These are phyloP conservation scores for Beverwykella pulmonaria DNA, from an alignment of 495 filamentous ascomycete genomes.

Conservation along the genomic window DNA sequence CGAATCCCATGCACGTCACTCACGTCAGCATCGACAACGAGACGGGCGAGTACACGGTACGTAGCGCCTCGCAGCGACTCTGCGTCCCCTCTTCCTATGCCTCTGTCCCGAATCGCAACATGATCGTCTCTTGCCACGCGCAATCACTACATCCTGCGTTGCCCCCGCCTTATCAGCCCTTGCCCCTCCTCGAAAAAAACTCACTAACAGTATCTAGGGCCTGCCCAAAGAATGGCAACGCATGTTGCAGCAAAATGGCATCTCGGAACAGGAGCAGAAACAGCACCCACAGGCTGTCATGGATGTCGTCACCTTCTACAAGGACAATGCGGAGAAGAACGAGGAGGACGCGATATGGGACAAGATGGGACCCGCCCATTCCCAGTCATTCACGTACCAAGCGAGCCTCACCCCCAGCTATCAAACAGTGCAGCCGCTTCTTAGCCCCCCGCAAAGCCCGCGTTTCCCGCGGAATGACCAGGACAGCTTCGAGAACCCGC, in stretches of 20 bases:
- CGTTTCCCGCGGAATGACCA: slow-evolving; percentile 89
- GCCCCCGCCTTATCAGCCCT: slow-evolving; percentile 1
- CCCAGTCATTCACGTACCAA: slow-evolving; percentile 54
- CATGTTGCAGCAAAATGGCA: slow-evolving; percentile 91
- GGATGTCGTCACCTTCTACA: slow-evolving; percentile 94
- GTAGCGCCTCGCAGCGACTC: slow-evolving; percentile 45
- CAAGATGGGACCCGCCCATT: slow-evolving; percentile 84
- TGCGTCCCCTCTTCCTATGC: slow-evolving; percentile 1
- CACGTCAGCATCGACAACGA: slow-evolving; percentile 97
- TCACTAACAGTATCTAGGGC: slow-evolving; percentile 57
- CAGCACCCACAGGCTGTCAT: slow-evolving; percentile 92
- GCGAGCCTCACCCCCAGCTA: slow-evolving; percentile 49
- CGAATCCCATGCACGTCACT: slow-evolving; percentile 96
- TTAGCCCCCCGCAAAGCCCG: slow-evolving; percentile 85
- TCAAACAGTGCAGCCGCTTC: slow-evolving; percentile 61
- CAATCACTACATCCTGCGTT: neutral
- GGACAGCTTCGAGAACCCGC: slow-evolving; percentile 95
- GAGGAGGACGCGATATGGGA: slow-evolving; percentile 87
- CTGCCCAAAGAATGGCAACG: slow-evolving; percentile 98
- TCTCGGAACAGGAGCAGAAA: slow-evolving; percentile 92
- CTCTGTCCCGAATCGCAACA: neutral
- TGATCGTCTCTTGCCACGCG: neutral
- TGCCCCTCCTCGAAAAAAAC: neutral
- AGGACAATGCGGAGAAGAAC: slow-evolving; percentile 81
- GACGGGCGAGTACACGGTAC: slow-evolving; percentile 93